Percentiles rank a stretch among this genome's conserved stretches.
These are phyloP conservation scores for Pholiota adiposa DNA, from an alignment of 1,284 basidiomycete species.

Conservation along the genomic window DNA sequence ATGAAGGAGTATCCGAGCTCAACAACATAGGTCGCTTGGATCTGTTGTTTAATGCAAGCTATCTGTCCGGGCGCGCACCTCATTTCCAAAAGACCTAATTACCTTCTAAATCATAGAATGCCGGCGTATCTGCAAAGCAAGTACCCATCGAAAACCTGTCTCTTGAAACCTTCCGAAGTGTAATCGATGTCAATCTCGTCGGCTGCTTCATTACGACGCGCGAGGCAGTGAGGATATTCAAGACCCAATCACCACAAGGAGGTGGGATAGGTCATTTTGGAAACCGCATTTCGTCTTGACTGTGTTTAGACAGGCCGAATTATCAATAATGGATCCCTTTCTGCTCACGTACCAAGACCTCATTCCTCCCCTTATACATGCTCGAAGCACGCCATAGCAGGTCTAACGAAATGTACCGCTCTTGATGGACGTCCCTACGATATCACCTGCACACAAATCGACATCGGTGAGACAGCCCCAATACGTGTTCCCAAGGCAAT, in stretches of 20 bases:
- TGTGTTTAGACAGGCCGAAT: slow-evolving; percentile 56
- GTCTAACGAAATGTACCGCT: slow-evolving; percentile 74
- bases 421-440: slow-evolving; percentile 77
- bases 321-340: slow-evolving; percentile 85
- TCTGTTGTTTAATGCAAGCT: slow-evolving; percentile 76
- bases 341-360: slow-evolving; percentile 76
- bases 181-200: slow-evolving; percentile 73
- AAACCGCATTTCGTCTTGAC: background rate
- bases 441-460: slow-evolving; percentile 81
- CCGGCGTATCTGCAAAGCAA: slow-evolving; percentile 57
- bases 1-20: background rate
- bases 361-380: slow-evolving; percentile 70
- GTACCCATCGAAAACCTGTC: slow-evolving; percentile 68
- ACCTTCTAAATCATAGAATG: slow-evolving; percentile 50
- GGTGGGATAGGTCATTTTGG: slow-evolving; percentile 41
- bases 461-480: slow-evolving; percentile 59
- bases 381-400: slow-evolving; percentile 80
- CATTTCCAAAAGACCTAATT: background rate
- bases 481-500: background rate
- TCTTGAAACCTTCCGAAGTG: slow-evolving; percentile 62
- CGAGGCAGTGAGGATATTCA: slow-evolving; percentile 79
- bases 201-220: slow-evolving; percentile 78
- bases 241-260: slow-evolving; percentile 70
- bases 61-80: background rate
- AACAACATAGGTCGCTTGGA: slow-evolving; percentile 66